A percentile compares a stretch with the other conserved stretches of the same genome.
Conservation (phyloP, 768 basidiomycete genomes). For the Lactarius sp. region DNA sequence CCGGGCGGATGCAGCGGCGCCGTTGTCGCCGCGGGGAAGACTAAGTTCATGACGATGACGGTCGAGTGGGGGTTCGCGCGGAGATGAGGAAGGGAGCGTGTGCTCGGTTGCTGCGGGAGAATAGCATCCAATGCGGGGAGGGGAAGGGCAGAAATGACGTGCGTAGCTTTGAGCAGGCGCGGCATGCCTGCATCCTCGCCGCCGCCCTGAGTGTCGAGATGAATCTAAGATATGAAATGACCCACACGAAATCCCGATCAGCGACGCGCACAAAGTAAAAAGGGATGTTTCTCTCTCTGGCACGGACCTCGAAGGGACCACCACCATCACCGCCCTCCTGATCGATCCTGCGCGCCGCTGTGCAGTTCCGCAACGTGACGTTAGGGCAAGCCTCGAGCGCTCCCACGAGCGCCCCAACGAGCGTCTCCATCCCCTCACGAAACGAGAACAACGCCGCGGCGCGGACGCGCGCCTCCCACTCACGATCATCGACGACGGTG, state of each 20-base stretch:
- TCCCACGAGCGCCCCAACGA: constrained; percentile 53
- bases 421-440: constrained; percentile 62
- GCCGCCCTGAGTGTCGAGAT: constrained; percentile 27
- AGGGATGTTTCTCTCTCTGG: too few species aligned
- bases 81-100: constrained; percentile 53
- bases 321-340: constrained; percentile 31
- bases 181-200: constrained; percentile 22
- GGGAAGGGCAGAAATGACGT: constrained; percentile 75
- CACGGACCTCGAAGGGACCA: constrained; percentile 44
- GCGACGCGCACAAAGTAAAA: neutral
- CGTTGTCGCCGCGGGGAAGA: constrained; percentile 53
- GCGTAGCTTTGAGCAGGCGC: constrained; percentile 42
- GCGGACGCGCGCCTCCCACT: constrained; percentile 39
- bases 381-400: constrained; percentile 46
- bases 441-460: constrained; percentile 79
- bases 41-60: constrained; percentile 84
- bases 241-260: neutral
- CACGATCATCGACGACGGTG: constrained; percentile 28
- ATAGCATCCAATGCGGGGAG: constrained; percentile 48
- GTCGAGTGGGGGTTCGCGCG: constrained; percentile 66
- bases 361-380: constrained; percentile 50
- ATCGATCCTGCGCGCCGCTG: constrained; percentile 37
- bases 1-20: constrained; percentile 68
- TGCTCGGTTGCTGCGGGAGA: constrained; percentile 33
- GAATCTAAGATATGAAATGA: constrained; percentile 32